Conservation (phyloP, 2,329 filamentous ascomycete species). For the Xylariales sp. region DNA sequence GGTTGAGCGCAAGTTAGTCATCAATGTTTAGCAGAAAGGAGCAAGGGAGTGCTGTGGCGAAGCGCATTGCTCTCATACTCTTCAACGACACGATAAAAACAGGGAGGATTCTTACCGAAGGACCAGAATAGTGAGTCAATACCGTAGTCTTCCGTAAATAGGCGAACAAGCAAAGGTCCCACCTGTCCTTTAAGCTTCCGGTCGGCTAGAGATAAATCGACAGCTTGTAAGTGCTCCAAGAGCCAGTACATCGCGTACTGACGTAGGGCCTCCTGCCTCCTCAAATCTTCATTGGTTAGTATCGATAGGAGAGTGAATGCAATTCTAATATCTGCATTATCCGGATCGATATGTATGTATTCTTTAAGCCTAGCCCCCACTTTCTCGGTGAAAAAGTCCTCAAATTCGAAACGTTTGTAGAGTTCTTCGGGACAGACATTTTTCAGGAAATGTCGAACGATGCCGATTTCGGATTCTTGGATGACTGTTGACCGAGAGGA, state of each 20-base stretch:
- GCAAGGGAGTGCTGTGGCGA: too few species aligned
- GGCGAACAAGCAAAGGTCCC: constrained; percentile 46
- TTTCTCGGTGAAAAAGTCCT: constrained; percentile 50
- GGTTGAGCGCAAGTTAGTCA: constrained; percentile 12
- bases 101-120: constrained; percentile 31
- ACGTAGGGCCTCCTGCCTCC: constrained; percentile 39
- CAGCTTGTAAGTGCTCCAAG: constrained; percentile 45
- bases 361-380: constrained; percentile 46
- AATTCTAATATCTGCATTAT: constrained; percentile 50
- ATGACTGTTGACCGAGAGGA: constrained; percentile 40
- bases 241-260: constrained; percentile 47
- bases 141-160: constrained; percentile 46
- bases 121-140: constrained; percentile 50
- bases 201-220: constrained; percentile 47
- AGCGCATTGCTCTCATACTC: too few species aligned
- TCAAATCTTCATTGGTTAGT: constrained; percentile 44
- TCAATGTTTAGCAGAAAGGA: not conserved
- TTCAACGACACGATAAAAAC: not conserved
- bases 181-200: constrained; percentile 46
- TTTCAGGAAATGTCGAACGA: constrained; percentile 50
- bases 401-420: constrained; percentile 51
- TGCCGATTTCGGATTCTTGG: constrained; percentile 49
- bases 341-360: constrained; percentile 49
- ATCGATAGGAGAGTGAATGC: constrained; percentile 46
- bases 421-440: constrained; percentile 51